Conservation (phyloP, 208 protist genomes). For the Leishmania major region DNA sequence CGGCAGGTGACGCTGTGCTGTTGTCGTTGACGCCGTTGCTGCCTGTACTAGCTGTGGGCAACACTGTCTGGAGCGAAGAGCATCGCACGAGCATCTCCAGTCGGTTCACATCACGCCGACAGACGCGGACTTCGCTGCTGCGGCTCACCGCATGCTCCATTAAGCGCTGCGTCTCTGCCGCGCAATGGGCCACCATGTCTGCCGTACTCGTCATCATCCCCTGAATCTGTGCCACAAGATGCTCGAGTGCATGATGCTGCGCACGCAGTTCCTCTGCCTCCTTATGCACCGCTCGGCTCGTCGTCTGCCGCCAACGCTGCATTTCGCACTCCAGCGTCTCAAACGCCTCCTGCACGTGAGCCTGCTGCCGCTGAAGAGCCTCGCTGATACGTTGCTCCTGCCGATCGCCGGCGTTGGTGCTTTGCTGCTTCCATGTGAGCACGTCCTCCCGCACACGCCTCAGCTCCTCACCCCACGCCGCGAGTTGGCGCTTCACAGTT, state of each 20-base stretch:
- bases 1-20: neutral
- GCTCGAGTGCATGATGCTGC: slow-evolving; percentile 43
- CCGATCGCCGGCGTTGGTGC: slow-evolving; percentile 3
- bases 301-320: slow-evolving; percentile 39
- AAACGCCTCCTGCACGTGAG: slow-evolving; percentile 46
- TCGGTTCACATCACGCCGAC: slow-evolving; percentile 72
- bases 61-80: slow-evolving; percentile 3
- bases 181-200: slow-evolving; percentile 39
- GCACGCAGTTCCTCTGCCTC: slow-evolving; percentile 21
- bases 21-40: neutral
- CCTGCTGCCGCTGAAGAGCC: slow-evolving; percentile 48
- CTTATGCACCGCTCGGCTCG: slow-evolving; percentile 27
- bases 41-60: neutral
- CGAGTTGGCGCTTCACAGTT: slow-evolving; percentile 16
- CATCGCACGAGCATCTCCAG: slow-evolving; percentile 76
- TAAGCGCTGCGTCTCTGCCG: slow-evolving; percentile 43
- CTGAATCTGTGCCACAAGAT: slow-evolving; percentile 55
- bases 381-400: slow-evolving; percentile 53
- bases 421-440: slow-evolving; percentile 29
- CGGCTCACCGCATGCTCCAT: slow-evolving; percentile 56
- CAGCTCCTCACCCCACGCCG: slow-evolving; percentile 38
- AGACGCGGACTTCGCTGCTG: slow-evolving; percentile 58
- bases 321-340: slow-evolving; percentile 43
- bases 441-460: slow-evolving; percentile 44
- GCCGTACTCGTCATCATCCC: slow-evolving; percentile 46